These are phyloP conservation scores for Diddensiella transvaalensis DNA, from an alignment of 805 yeast species.

Conservation along the genomic window DNA sequence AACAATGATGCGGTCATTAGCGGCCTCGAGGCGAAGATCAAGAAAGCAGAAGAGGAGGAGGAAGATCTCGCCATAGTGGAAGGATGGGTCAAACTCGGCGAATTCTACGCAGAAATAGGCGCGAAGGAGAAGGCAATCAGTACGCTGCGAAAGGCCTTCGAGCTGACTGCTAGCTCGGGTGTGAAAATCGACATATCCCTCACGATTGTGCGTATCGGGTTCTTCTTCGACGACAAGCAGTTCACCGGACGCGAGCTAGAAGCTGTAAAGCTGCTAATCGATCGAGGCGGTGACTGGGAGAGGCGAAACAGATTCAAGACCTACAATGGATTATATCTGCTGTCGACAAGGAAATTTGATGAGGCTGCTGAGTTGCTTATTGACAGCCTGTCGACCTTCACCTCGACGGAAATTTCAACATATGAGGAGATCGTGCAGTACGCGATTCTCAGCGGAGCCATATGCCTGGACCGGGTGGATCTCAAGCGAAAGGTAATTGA, in stretches of 20 bases:
- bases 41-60: slow-evolving; percentile 64
- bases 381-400: slow-evolving; percentile 92
- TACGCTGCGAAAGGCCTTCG: slow-evolving; percentile 68
- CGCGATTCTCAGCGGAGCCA: slow-evolving; percentile 83
- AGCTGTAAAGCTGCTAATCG: slow-evolving; percentile 69
- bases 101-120: slow-evolving; percentile 80
- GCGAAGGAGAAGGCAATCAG: slow-evolving; percentile 68
- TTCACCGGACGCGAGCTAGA: slow-evolving; percentile 70
- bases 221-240: slow-evolving; percentile 75
- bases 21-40: slow-evolving; percentile 43
- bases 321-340: slow-evolving; percentile 74
- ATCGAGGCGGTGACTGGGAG: slow-evolving; percentile 99
- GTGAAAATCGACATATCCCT: slow-evolving; percentile 82
- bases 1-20: slow-evolving; percentile 55
- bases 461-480: slow-evolving; percentile 77
- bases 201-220: slow-evolving; percentile 82
- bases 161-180: slow-evolving; percentile 80
- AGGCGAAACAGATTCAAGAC: slow-evolving; percentile 93
- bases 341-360: slow-evolving; percentile 80
- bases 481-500: slow-evolving; percentile 82
- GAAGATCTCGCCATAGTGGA: slow-evolving; percentile 81
- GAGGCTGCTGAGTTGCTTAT: slow-evolving; percentile 83
- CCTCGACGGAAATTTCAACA: slow-evolving; percentile 83
- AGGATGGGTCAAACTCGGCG: slow-evolving; percentile 77
- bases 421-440: slow-evolving; percentile 88